Evolutionary conservation across 257 asterid genomes (phyloP).

Genomic region (Eucommia ulmoides): DNA sequence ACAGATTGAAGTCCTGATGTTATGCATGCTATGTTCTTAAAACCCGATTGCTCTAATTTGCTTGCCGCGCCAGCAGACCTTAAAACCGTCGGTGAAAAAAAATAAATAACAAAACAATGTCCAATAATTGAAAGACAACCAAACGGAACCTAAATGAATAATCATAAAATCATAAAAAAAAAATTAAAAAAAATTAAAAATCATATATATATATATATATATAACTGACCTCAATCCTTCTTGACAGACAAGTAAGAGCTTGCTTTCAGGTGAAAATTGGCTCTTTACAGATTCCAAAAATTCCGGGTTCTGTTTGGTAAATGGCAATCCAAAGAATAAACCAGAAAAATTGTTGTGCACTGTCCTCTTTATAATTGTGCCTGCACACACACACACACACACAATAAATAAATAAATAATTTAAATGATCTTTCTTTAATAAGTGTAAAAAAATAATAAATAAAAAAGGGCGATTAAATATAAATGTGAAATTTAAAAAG

Average conservation of each 20-base stretch:
- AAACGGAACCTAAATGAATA: no score
- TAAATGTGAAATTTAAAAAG: no score
- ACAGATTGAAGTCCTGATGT: slow-evolving; percentile 90
- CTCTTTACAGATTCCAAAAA: slow-evolving; percentile 55
- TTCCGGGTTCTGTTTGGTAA: slow-evolving; percentile 70
- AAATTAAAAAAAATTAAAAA: no score
- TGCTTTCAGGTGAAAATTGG: slow-evolving; percentile 65
- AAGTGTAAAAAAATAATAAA: no score
- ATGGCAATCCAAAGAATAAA: slow-evolving; percentile 72
- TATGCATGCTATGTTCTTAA: slow-evolving; percentile 57
- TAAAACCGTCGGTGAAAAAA: no score
- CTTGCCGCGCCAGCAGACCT: slow-evolving; percentile 83
- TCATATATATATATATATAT: no score
- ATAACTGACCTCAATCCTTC: slow-evolving; percentile 67
- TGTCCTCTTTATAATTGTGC: slow-evolving; percentile 59
- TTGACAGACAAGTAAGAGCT: slow-evolving; percentile 86
- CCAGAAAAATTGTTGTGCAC: slow-evolving; percentile 87
- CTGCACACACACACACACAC: slow-evolving; percentile 23
- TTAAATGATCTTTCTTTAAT: no score
- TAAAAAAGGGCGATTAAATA: no score
- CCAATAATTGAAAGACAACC: neutral
- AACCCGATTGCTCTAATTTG: slow-evolving; percentile 65
- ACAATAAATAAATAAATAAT: neutral
- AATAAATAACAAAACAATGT: neutral
- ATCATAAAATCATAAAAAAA: no score